These are phyloP conservation scores for Brassica nigra DNA, from an alignment of 345 rosid species.

Conservation along the genomic window DNA sequence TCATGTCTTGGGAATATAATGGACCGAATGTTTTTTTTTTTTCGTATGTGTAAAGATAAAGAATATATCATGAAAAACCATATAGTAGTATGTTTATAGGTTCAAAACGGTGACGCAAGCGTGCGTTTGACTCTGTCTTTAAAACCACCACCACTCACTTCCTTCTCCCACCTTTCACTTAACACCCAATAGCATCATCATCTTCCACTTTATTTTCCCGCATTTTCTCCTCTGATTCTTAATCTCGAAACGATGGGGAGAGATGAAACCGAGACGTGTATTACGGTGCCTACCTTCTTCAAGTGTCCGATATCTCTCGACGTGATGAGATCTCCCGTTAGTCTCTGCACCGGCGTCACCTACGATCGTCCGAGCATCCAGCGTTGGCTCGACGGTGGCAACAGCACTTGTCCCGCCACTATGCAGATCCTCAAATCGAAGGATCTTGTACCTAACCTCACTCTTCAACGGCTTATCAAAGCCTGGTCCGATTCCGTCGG, in stretches of 20 bases:
- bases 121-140: conserved; percentile 41
- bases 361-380: conserved; percentile 90
- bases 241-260: conserved; percentile 44
- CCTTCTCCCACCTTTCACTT: conserved; percentile 35
- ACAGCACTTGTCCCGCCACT: conserved; percentile 94
- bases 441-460: conserved; percentile 80
- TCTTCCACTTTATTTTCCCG: conserved; percentile 44
- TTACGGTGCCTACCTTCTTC: conserved; percentile 77
- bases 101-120: conserved; percentile 33
- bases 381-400: conserved; percentile 84
- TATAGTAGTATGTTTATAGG: neutral
- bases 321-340: conserved; percentile 92
- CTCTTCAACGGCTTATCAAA: conserved; percentile 77
- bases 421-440: conserved; percentile 82
- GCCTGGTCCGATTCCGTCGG: conserved; percentile 70
- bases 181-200: conserved; percentile 42
- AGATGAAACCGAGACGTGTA: conserved; percentile 58
- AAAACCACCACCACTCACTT: conserved; percentile 44
- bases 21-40: neutral
- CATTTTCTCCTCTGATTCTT: conserved; percentile 19
- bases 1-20: conserved; percentile 8
- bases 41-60: neutral
- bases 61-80: conserved; percentile 7
- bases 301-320: conserved; percentile 94
- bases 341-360: conserved; percentile 92